Conservation (phyloP, 768 basidiomycete genomes). For the Agaricus subrufescens region DNA sequence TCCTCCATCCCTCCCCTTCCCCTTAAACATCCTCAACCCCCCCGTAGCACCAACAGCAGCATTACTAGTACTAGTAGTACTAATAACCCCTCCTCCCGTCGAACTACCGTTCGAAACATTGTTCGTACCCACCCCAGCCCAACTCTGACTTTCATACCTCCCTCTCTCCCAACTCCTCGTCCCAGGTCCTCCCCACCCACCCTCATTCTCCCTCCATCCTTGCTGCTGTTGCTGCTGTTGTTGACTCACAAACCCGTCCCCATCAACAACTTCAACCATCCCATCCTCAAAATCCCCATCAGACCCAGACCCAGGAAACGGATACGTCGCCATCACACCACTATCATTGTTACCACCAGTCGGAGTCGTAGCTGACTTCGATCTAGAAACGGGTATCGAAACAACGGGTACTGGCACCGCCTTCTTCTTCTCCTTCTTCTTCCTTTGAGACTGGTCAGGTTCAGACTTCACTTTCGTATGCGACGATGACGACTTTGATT, state of each 20-base stretch:
- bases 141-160: slow-evolving; percentile 11
- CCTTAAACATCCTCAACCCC: slow-evolving; percentile 57
- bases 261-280: slow-evolving; percentile 3
- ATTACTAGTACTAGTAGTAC: too few relatives aligned
- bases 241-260: background rate
- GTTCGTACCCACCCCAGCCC: background rate
- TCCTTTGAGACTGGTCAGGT: slow-evolving; percentile 10
- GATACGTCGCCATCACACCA: slow-evolving; percentile 37
- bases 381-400: slow-evolving; percentile 21
- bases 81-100: slow-evolving; percentile 1
- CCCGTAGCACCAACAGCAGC: background rate
- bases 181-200: slow-evolving; percentile 14
- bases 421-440: slow-evolving; percentile 27
- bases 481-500: slow-evolving; percentile 10
- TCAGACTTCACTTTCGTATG: slow-evolving; percentile 2
- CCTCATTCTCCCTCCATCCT: slow-evolving; percentile 7
- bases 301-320: slow-evolving; percentile 56
- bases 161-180: slow-evolving; percentile 15
- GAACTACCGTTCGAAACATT: background rate
- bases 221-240: background rate
- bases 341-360: slow-evolving; percentile 15
- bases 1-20: slow-evolving; percentile 74
- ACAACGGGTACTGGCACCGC: slow-evolving; percentile 40
- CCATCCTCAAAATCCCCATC: slow-evolving; percentile 19
- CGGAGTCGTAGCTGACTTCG: slow-evolving; percentile 9